Conservation (phyloP, 2,329 filamentous ascomycete genomes). For the Cadophora sp. region DNA sequence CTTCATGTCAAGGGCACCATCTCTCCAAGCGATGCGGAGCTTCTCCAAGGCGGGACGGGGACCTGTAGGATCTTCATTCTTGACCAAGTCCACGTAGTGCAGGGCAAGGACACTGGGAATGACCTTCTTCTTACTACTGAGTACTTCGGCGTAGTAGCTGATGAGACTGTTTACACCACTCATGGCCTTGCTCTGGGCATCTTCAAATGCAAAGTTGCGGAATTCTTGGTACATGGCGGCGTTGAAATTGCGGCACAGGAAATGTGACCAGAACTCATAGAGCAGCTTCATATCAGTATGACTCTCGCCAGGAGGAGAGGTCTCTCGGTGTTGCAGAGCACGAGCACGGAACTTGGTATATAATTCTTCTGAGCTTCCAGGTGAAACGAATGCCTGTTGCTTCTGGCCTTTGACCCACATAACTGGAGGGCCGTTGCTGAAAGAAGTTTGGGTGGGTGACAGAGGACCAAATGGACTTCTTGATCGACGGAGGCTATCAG, state of each 20-base stretch:
- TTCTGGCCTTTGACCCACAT: constrained; percentile 47
- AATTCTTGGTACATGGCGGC: constrained; percentile 78
- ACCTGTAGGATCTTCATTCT: constrained; percentile 49
- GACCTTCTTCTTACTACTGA: constrained; percentile 54
- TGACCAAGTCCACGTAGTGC: constrained; percentile 62
- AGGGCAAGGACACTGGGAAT: constrained; percentile 59
- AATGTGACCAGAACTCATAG: constrained; percentile 79
- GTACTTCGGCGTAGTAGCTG: constrained; percentile 67
- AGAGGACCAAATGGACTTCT: constrained; percentile 37
- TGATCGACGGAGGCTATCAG: constrained; percentile 36
- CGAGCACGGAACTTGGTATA: constrained; percentile 48
- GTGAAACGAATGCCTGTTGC: constrained; percentile 43
- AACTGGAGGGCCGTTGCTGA: constrained; percentile 42
- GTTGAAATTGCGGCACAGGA: constrained; percentile 77
- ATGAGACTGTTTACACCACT: constrained; percentile 68
- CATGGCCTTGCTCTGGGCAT: constrained; percentile 59
- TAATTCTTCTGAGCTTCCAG: constrained; percentile 44
- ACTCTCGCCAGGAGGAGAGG: constrained; percentile 46
- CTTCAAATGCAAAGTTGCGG: constrained; percentile 68
- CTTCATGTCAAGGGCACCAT: constrained; percentile 59
- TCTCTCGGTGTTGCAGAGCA: constrained; percentile 49
- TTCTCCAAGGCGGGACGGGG: constrained; percentile 56
- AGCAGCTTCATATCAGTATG: constrained; percentile 68
- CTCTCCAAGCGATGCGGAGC: constrained; percentile 58
- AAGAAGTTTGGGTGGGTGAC: constrained; percentile 35